Evolutionary conservation across 768 basidiomycete genomes (phyloP).

Genomic region (Boletus reticuloceps): DNA sequence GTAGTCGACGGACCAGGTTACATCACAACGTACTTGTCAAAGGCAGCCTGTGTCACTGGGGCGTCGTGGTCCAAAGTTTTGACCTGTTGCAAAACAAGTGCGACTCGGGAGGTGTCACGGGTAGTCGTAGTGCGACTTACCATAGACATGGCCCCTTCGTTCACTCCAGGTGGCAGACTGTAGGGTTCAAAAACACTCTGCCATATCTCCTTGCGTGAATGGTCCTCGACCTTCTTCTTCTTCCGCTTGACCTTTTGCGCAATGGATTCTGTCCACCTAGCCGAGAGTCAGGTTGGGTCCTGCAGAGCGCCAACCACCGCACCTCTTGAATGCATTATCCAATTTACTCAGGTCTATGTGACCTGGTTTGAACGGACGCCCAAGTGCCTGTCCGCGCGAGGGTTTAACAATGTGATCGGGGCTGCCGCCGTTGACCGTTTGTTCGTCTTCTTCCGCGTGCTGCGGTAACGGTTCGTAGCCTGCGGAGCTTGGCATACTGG

Average conservation of each 20-base stretch:
- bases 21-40: slow-evolving; percentile 54
- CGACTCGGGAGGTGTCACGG: slow-evolving; percentile 1
- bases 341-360: slow-evolving; percentile 78
- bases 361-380: slow-evolving; percentile 46
- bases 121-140: slow-evolving; percentile 11
- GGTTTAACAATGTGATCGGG: slow-evolving; percentile 23
- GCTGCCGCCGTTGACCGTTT: slow-evolving; percentile 35
- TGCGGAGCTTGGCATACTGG: slow-evolving; percentile 41
- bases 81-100: slow-evolving; percentile 36
- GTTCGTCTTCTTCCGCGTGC: slow-evolving; percentile 38
- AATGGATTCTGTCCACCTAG: slow-evolving; percentile 83
- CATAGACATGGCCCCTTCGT: slow-evolving; percentile 21
- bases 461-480: slow-evolving; percentile 50
- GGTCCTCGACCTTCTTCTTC: slow-evolving; percentile 58
- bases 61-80: slow-evolving; percentile 82
- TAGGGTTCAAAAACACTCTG: slow-evolving; percentile 78
- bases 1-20: not conserved
- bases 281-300: not conserved
- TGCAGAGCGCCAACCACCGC: slow-evolving; percentile 6
- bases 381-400: slow-evolving; percentile 25
- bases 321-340: slow-evolving; percentile 84
- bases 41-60: slow-evolving; percentile 73
- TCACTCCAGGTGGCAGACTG: slow-evolving; percentile 33
- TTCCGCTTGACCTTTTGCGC: slow-evolving; percentile 82
- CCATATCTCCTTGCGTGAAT: slow-evolving; percentile 71